Conservation (phyloP, 805 yeast genomes). For the Pachysolen tannophilus region DNA sequence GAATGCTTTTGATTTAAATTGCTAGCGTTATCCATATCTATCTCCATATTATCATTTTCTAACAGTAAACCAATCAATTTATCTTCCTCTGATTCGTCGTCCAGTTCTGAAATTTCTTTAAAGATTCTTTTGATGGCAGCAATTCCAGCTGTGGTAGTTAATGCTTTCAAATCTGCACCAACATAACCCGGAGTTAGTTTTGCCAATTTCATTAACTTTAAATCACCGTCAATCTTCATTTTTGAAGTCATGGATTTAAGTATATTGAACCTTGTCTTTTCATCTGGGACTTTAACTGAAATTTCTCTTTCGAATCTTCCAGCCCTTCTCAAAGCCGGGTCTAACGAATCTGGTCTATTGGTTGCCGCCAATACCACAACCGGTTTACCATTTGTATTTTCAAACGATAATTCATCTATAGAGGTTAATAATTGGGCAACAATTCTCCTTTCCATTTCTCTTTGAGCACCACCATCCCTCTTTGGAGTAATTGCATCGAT, state of each 20-base stretch:
- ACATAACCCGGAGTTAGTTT: slow-evolving; percentile 96
- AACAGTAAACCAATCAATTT: slow-evolving; percentile 5
- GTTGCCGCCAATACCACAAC: slow-evolving; percentile 95
- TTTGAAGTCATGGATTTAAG: slow-evolving; percentile 62
- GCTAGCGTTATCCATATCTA: slow-evolving; percentile 7
- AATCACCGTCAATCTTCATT: slow-evolving; percentile 59
- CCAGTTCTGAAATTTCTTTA: slow-evolving; percentile 40
- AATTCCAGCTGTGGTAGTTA: slow-evolving; percentile 92
- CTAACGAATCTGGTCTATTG: slow-evolving; percentile 91
- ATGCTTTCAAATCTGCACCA: slow-evolving; percentile 93
- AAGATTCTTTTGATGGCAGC: slow-evolving; percentile 91
- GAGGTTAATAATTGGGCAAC: slow-evolving; percentile 93
- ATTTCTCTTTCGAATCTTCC: slow-evolving; percentile 96
- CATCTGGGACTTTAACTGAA: slow-evolving; percentile 90
- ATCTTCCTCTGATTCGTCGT: slow-evolving; percentile 21
- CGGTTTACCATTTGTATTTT: slow-evolving; percentile 86
- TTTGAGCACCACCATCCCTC: slow-evolving; percentile 94
- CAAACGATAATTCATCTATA: slow-evolving; percentile 86
- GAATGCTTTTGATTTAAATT: no score
- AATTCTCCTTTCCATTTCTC: slow-evolving; percentile 96
- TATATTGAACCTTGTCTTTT: slow-evolving; percentile 68
- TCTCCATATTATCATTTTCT: slow-evolving; percentile 16
- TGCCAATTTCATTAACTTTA: slow-evolving; percentile 69
- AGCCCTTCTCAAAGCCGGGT: slow-evolving; percentile 90
- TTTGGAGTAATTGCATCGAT: slow-evolving; percentile 98